Percentiles rank a stretch among this genome's conserved stretches.
These are phyloP conservation scores for Talinum fruticosum DNA, from an alignment of 148 eudicot genomes.

Conservation along the genomic window DNA sequence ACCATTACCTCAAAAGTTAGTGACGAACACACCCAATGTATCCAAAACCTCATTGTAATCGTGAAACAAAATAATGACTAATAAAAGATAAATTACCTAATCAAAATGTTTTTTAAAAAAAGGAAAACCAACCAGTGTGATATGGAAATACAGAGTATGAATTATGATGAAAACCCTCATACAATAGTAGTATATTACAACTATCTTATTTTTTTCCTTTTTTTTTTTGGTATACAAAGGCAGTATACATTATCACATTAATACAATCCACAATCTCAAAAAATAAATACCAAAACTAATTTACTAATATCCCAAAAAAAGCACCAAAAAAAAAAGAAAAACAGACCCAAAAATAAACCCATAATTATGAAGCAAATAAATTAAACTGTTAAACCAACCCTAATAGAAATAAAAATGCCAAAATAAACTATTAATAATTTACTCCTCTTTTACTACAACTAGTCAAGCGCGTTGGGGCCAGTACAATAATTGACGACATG, in stretches of 20 bases:
- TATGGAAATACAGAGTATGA: not conserved
- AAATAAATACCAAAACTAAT: not conserved
- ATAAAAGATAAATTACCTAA: not conserved
- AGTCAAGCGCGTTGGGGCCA: slow-evolving; percentile 77
- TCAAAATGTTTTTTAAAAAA: not conserved
- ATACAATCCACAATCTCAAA: not conserved
- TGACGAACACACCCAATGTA: no score
- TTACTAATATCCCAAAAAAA: not conserved
- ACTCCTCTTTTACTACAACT: slow-evolving; percentile 4
- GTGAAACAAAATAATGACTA: no score
- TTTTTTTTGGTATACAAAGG: not conserved
- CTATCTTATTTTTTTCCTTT: not conserved
- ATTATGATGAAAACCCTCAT: not conserved
- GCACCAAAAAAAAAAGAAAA: not conserved
- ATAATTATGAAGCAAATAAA: not conserved
- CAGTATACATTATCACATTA: not conserved
- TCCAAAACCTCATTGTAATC: no score
- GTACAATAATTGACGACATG: slow-evolving; percentile 58
- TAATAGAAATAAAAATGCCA: no score
- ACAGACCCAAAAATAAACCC: not conserved
- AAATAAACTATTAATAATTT: no score
- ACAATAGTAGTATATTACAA: not conserved
- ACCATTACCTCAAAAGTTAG: no score
- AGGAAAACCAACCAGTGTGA: not conserved
- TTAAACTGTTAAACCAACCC: no score